These are phyloP conservation scores for Penicillium sp. DNA, from an alignment of 2,329 filamentous ascomycete species.

Conservation along the genomic window DNA sequence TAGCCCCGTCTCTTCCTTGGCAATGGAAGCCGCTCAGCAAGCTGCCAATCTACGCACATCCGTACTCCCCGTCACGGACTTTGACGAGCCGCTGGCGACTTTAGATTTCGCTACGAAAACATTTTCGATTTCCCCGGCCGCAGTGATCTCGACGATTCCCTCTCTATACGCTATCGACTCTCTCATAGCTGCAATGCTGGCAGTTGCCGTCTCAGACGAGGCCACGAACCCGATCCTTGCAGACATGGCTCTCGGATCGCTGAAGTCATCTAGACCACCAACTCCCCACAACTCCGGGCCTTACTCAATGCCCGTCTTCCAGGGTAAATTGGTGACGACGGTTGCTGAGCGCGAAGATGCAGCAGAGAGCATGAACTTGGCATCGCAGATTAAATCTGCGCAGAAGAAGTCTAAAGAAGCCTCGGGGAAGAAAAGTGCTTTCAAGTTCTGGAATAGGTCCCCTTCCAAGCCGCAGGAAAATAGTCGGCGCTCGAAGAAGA, in stretches of 20 bases:
- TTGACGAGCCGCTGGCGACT: conserved; percentile 42
- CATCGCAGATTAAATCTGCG: conserved; percentile 35
- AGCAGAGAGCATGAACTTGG: conserved; percentile 38
- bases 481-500: conserved; percentile 11
- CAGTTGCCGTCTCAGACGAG: conserved; percentile 47
- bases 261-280: conserved; percentile 13
- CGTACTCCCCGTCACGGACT: conserved; percentile 42
- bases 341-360: conserved; percentile 46
- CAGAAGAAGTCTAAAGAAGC: conserved; percentile 16
- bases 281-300: conserved; percentile 4
- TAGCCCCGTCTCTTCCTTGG: conserved; percentile 37
- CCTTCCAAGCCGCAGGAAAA: not conserved
- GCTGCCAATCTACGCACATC: conserved; percentile 40
- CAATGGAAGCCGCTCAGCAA: conserved; percentile 34
- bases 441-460: conserved; percentile 19
- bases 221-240: conserved; percentile 41
- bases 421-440: conserved; percentile 15
- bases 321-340: conserved; percentile 38
- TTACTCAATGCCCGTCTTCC: conserved; percentile 21
- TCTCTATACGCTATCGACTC: conserved; percentile 52
- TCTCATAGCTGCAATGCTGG: conserved; percentile 47
- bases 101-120: conserved; percentile 46
- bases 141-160: conserved; percentile 44
- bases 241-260: conserved; percentile 34
- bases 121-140: conserved; percentile 42